phyloP scores from a whole-genome alignment of 768 basidiomycete genomes.

The Artomyces pyxidatus region DNA sequence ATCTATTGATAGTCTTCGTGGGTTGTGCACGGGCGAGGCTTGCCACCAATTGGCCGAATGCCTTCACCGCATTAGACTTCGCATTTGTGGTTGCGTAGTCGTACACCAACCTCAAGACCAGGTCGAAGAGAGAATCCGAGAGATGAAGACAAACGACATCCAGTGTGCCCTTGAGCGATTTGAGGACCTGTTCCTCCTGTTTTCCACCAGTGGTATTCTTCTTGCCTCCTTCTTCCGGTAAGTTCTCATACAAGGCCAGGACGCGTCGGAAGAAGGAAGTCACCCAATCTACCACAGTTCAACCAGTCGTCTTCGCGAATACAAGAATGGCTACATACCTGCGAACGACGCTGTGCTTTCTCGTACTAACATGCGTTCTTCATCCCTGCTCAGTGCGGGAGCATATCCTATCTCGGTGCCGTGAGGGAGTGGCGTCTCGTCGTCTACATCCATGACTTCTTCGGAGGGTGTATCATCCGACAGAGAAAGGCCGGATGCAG shows the following conservation, averaged over 20 bases:
- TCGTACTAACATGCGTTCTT: slow-evolving; percentile 63
- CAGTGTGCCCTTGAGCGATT: slow-evolving; percentile 70
- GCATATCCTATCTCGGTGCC: slow-evolving; percentile 35
- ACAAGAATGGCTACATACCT: slow-evolving; percentile 33
- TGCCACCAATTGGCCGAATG: slow-evolving; percentile 81
- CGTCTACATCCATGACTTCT: slow-evolving; percentile 46
- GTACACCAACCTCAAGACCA: slow-evolving; percentile 75
- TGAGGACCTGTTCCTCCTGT: slow-evolving; percentile 68
- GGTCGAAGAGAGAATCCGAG: slow-evolving; percentile 72
- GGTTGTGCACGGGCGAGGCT: slow-evolving; percentile 77
- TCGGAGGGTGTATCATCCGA: slow-evolving; percentile 46
- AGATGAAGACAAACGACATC: slow-evolving; percentile 79
- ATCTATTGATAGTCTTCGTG: slow-evolving; percentile 66
- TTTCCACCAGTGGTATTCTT: slow-evolving; percentile 82
- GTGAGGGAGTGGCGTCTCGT: slow-evolving; percentile 40
- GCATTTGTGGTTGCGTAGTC: slow-evolving; percentile 87
- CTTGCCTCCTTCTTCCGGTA: slow-evolving; percentile 92
- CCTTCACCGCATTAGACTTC: slow-evolving; percentile 84
- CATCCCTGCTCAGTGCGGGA: slow-evolving; percentile 44
- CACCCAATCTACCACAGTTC: slow-evolving; percentile 57
- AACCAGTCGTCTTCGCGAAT: background rate
- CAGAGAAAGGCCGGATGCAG: slow-evolving; percentile 47
- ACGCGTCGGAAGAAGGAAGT: slow-evolving; percentile 69
- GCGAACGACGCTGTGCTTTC: slow-evolving; percentile 77
- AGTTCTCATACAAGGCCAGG: slow-evolving; percentile 78